Evolutionary conservation across 768 basidiomycete genomes (phyloP).

Genomic region (Amanita thiersii): DNA sequence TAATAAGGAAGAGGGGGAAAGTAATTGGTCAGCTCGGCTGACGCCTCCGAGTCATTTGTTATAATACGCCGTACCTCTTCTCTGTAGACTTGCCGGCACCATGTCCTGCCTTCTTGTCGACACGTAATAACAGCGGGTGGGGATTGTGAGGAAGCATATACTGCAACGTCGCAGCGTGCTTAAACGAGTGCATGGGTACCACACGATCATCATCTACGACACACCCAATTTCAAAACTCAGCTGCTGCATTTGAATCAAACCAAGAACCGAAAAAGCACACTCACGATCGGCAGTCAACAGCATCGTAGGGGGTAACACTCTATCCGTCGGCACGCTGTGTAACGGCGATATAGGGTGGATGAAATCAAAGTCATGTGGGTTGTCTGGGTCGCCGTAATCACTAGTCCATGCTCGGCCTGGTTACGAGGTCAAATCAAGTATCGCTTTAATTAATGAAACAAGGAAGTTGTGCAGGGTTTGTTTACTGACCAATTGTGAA

Average conservation of each 20-base stretch:
- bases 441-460: no score
- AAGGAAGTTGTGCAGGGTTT: not conserved
- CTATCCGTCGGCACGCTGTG: conserved; percentile 66
- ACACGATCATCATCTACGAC: conserved; percentile 72
- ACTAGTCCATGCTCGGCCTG: conserved; percentile 68
- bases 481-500: conserved; percentile 59
- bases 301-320: conserved; percentile 57
- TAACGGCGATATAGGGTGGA: conserved; percentile 69
- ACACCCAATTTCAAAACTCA: not conserved
- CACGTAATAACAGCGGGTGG: conserved; percentile 65
- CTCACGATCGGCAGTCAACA: conserved; percentile 82
- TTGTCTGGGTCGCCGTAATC: conserved; percentile 76
- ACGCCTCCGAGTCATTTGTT: not conserved
- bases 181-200: conserved; percentile 84
- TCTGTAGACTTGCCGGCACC: conserved; percentile 75
- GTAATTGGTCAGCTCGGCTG: not conserved
- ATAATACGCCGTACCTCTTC: conserved; percentile 37
- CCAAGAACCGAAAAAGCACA: conserved; percentile 11
- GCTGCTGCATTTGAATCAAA: not conserved
- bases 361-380: conserved; percentile 78
- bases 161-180: conserved; percentile 73
- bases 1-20: conserved; percentile 11
- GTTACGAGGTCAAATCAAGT: conserved; percentile 9
- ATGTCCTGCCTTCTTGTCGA: conserved; percentile 77
- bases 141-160: conserved; percentile 55